Evolutionary conservation across 1,284 basidiomycete species (phyloP), one percentile per base, ranked within the genome.

Genomic region (Sanghuangporus sanghuang): DNA sequence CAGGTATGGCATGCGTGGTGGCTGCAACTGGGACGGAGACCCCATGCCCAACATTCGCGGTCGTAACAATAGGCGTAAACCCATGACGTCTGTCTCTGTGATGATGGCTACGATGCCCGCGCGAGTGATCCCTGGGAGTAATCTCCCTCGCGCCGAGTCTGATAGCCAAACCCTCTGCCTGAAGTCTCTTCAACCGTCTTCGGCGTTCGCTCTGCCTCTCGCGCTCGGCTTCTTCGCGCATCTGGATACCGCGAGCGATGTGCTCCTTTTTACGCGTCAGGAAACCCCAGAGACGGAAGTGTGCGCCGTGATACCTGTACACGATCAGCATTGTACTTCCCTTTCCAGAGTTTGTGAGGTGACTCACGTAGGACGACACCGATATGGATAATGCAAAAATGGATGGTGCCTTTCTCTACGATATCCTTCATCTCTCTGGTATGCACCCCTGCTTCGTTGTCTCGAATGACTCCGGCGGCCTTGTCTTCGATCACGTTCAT

Each of bases 261-360:
- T 60, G 64, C 2, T 59, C 57, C 21, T 53, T 40, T 16, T 39
- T 21, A 21, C 64, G 59, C 46, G 64, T 66, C 8, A 66, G 46
- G 35, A 59, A 66, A 11, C 64, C 64, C 61, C 61, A 60, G 9
- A 66, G 38, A 4, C 64, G 61, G 42, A 57, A 46, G 46, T 66
- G 64, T 11, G 50, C 57, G 18, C 64, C 64, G 39, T 66, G 61
- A 49, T 66, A 63, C 57, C 64, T 66, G 21, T 18, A 59, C 1
- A 14, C 2, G 35, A 42, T 54, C n/a, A 42, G 50, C 2, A 42
- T 55, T 18, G 4, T 50, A 7, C 8, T 16, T 46, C 8, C n/a
- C n/a, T 12, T 11, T 32, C 18, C 23, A 27, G 16, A 23, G 18
- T 40, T 16, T 18, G 6, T 46, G 44, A 16, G 27, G 32, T 9